Evolutionary conservation across 2,329 filamentous ascomycete genomes (phyloP).

Genomic region (Exophiala oligosperma): DNA sequence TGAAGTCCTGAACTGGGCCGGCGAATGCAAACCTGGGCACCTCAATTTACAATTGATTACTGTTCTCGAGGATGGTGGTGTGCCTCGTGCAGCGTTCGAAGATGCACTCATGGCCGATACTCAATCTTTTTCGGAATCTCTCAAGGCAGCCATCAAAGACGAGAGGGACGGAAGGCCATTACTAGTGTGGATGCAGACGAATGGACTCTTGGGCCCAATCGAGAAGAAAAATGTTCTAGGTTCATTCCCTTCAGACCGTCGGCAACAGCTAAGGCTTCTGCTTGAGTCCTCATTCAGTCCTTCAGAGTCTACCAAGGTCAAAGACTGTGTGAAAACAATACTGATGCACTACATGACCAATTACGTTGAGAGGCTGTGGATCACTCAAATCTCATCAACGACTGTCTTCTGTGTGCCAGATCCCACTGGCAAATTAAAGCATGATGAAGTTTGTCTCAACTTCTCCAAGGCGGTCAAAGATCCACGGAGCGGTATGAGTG

Average conservation of each 20-base stretch:
- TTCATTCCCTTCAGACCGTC: constrained; percentile 37
- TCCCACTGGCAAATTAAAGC: constrained; percentile 50
- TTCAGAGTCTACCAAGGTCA: constrained; percentile 41
- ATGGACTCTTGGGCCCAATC: neutral
- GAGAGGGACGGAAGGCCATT: constrained; percentile 8
- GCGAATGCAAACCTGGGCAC: constrained; percentile 6
- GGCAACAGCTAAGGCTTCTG: constrained; percentile 39
- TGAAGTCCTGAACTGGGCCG: constrained; percentile 51
- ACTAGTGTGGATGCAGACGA: constrained; percentile 26
- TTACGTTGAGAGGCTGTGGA: constrained; percentile 48
- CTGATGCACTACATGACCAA: constrained; percentile 42
- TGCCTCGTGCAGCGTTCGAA: constrained; percentile 43
- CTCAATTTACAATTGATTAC: constrained; percentile 57
- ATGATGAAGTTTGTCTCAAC: constrained; percentile 56
- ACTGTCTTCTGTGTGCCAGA: constrained; percentile 60
- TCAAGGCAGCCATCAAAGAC: constrained; percentile 28
- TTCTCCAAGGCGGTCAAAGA: constrained; percentile 52
- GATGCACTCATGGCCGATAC: constrained; percentile 42
- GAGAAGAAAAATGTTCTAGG: constrained; percentile 29
- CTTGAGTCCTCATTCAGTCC: constrained; percentile 48
- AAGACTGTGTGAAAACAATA: constrained; percentile 35
- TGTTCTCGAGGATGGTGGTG: constrained; percentile 55
- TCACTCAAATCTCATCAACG: constrained; percentile 53
- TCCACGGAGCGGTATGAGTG: constrained; percentile 37
- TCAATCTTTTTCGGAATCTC: constrained; percentile 36